Conservation (phyloP, 352 stramenopile species). For the Peronospora destructor region DNA sequence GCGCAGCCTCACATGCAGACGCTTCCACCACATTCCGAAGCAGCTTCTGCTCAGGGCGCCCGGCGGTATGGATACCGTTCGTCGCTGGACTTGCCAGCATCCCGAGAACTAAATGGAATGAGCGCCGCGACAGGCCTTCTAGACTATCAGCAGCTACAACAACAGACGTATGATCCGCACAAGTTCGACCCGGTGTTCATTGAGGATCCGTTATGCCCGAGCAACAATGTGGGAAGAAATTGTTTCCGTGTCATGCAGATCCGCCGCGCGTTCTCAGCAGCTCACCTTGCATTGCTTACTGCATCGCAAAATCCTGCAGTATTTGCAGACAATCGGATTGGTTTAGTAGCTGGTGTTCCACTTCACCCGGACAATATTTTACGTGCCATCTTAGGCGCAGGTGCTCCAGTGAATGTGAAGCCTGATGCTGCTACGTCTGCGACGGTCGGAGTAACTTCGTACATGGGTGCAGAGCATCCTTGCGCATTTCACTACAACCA, state of each 20-base stretch:
- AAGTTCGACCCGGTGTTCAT: constrained; percentile 94
- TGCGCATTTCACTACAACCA: constrained; percentile 30
- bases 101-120: constrained; percentile 26
- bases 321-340: constrained; percentile 51
- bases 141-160: constrained; percentile 36
- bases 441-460: constrained; percentile 19
- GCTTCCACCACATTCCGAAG: constrained; percentile 42
- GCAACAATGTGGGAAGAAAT: constrained; percentile 95
- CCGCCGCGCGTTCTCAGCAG: constrained; percentile 64
- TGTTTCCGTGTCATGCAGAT: constrained; percentile 93
- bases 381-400: constrained; percentile 53
- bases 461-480: constrained; percentile 22
- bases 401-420: constrained; percentile 49
- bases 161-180: constrained; percentile 74
- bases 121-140: constrained; percentile 30
- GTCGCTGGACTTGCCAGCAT: constrained; percentile 50
- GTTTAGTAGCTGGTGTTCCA: constrained; percentile 52
- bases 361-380: constrained; percentile 79
- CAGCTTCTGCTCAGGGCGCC: constrained; percentile 51
- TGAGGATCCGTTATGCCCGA: constrained; percentile 89
- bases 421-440: constrained; percentile 28
- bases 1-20: constrained; percentile 33
- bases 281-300: constrained; percentile 58
- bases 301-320: constrained; percentile 47
- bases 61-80: constrained; percentile 64